Percentiles rank a stretch among this genome's conserved stretches.
phyloP scores from a whole-genome alignment of 2,329 filamentous ascomycete species.

The Sclerotinia nivalis region DNA sequence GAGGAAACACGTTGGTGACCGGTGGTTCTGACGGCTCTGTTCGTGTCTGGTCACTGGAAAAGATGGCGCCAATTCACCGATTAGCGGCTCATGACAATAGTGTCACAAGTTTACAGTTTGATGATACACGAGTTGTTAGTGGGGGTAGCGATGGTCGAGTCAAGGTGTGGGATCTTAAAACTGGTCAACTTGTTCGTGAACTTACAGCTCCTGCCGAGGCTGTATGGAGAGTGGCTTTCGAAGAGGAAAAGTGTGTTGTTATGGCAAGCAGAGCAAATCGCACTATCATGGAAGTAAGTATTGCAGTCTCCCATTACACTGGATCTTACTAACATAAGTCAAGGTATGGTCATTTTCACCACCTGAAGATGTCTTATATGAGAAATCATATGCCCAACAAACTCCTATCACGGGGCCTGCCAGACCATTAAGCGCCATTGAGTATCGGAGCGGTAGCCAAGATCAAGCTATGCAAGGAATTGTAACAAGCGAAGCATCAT shows the following conservation, averaged over 20 bases:
- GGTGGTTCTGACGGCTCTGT: conserved; percentile 96
- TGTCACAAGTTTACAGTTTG: conserved; percentile 95
- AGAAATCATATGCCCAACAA: conserved; percentile 40
- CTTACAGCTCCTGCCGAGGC: conserved; percentile 89
- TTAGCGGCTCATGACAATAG: conserved; percentile 97
- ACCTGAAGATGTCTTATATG: conserved; percentile 64
- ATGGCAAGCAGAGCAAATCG: conserved; percentile 82
- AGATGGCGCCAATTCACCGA: conserved; percentile 88
- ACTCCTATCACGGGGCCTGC: conserved; percentile 30
- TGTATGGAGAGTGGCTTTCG: conserved; percentile 97
- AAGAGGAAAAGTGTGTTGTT: conserved; percentile 96
- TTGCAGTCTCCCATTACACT: conserved; percentile 24
- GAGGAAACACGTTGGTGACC: conserved; percentile 90
- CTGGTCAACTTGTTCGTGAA: conserved; percentile 85
- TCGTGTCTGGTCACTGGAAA: conserved; percentile 90
- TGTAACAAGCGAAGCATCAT: conserved; percentile 26
- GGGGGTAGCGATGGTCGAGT: conserved; percentile 96
- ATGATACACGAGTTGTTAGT: conserved; percentile 91
- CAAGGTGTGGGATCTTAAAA: conserved; percentile 97
- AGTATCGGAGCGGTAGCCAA: conserved; percentile 34
- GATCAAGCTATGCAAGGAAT: conserved; percentile 39
- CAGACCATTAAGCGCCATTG: conserved; percentile 39
- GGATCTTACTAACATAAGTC: conserved; percentile 38
- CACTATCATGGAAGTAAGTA: conserved; percentile 93
- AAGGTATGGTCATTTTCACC: conserved; percentile 96